Base-by-base conservation (phyloP, 148 eudicot species). In the Cornus controversa region DNA sequence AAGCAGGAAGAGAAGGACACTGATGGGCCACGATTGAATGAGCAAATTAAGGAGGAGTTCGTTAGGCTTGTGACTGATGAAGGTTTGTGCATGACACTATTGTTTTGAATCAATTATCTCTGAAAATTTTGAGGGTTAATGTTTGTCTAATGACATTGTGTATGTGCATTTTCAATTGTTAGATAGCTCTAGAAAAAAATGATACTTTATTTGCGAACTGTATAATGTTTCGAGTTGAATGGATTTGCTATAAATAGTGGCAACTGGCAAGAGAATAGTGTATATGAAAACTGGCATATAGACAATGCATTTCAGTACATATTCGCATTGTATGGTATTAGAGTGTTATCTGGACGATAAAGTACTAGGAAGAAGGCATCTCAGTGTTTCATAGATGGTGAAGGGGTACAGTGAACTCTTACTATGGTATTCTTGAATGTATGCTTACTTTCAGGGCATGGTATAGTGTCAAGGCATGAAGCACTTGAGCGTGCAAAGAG, bases 51-150 rank as follows among this genome's bases (percentile, higher is more conserved):
- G 24, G 90, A 87, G 0, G 85, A 87, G 1, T 20, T 57, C 50
- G 78, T 94, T 45, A 82, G 98, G 80, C 90, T 94, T 78, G 97
- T 94, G 29, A 77, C 67, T 29, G 94, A 90, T 70, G 92, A 90
- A 79, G 97, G 97, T 94, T 47, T 72, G 45, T 27, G 10, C 64
- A 60, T 60, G 25, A 3, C 20, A 60, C 26, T 58, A 4, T 62
- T 71, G 18, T 27, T 63, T n/a, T 50, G 25, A 28, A 78, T 74
- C 6, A 57, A 34, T 4, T 13, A 2, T 68, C 34, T 8, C 4
- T 13, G 8, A 31, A 27, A 4, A 66, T 27, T 36, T 24, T 27
- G 34, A 10, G 22, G 6, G 9, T 27, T 9, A 5, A 11, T 6
- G 28, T 40, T 22, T 60, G 15, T 11, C 15, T 23, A 66, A 14